These are phyloP conservation scores for Vigna trinervia DNA, from an alignment of 306 rosid genomes.

Conservation along the genomic window DNA sequence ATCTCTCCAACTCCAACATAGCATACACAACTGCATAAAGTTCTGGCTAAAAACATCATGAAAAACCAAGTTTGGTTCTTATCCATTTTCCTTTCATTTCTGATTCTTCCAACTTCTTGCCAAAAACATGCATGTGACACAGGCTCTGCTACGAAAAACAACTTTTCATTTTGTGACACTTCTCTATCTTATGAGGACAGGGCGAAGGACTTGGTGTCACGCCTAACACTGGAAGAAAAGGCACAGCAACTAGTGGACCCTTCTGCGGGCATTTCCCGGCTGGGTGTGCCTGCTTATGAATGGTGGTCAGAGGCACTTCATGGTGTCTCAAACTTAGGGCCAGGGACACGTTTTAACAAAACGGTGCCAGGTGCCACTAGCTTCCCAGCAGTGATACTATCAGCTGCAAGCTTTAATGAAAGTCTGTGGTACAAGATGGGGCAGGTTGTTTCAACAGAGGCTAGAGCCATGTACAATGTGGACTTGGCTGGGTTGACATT, in stretches of 20 bases:
- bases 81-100: slow-evolving; percentile 34
- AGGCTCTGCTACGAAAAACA: slow-evolving; percentile 44
- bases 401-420: slow-evolving; percentile 71
- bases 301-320: slow-evolving; percentile 95
- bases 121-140: slow-evolving; percentile 72
- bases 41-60: slow-evolving; percentile 44
- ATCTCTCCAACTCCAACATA: slow-evolving; percentile 8
- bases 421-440: slow-evolving; percentile 73
- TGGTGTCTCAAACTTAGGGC: slow-evolving; percentile 73
- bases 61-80: slow-evolving; percentile 42
- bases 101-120: slow-evolving; percentile 40
- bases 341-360: slow-evolving; percentile 60
- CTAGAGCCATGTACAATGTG: slow-evolving; percentile 80
- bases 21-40: not conserved
- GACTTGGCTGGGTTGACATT: slow-evolving; percentile 79
- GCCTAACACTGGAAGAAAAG: slow-evolving; percentile 68
- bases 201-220: slow-evolving; percentile 65
- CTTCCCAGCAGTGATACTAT: slow-evolving; percentile 70
- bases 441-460: slow-evolving; percentile 78
- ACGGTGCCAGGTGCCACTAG: slow-evolving; percentile 76
- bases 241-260: slow-evolving; percentile 57
- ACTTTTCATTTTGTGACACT: slow-evolving; percentile 66
- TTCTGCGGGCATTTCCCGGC: slow-evolving; percentile 54
- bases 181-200: slow-evolving; percentile 53
- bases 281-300: slow-evolving; percentile 73